These are phyloP conservation scores for Sporothrix humicola DNA, from an alignment of 2,329 filamentous ascomycete genomes.

Conservation along the genomic window DNA sequence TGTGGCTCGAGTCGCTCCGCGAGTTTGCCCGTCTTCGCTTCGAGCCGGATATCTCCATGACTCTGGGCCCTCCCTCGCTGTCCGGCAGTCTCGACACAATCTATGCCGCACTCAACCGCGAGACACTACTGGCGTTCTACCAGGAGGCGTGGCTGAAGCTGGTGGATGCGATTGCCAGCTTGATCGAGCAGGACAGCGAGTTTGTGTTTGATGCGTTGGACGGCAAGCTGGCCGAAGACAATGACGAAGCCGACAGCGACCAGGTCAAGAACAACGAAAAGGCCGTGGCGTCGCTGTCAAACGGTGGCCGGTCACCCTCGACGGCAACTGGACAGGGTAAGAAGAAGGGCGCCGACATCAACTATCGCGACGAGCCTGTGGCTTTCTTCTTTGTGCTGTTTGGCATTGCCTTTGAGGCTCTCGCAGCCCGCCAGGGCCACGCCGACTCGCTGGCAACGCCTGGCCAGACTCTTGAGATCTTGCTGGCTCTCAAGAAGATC, in stretches of 20 bases:
- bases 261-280: conserved; percentile 7
- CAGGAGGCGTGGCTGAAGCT: conserved; percentile 97
- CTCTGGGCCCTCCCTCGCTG: conserved; percentile 77
- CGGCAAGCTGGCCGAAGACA: conserved; percentile 67
- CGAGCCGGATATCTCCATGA: conserved; percentile 96
- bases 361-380: conserved; percentile 96
- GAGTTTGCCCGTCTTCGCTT: conserved; percentile 91
- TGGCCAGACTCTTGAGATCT: conserved; percentile 80
- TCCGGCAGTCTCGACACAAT: conserved; percentile 90
- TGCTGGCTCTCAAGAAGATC: conserved; percentile 93
- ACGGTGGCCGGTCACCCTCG: conserved; percentile 48
- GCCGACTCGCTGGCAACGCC: conserved; percentile 71
- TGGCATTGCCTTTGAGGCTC: conserved; percentile 92
- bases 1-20: conserved; percentile 91
- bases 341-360: conserved; percentile 74
- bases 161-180: conserved; percentile 93
- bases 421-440: conserved; percentile 77
- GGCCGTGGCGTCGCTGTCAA: not conserved
- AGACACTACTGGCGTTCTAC: conserved; percentile 93
- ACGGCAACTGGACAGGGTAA: conserved; percentile 47
- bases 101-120: conserved; percentile 91
- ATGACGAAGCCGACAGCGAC: not conserved
- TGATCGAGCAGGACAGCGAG: conserved; percentile 96
- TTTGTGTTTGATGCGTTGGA: conserved; percentile 97
- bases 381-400: conserved; percentile 99